These are phyloP conservation scores for Coleophoma eucalyptorum DNA, from an alignment of 2,329 filamentous ascomycete genomes.

Conservation along the genomic window DNA sequence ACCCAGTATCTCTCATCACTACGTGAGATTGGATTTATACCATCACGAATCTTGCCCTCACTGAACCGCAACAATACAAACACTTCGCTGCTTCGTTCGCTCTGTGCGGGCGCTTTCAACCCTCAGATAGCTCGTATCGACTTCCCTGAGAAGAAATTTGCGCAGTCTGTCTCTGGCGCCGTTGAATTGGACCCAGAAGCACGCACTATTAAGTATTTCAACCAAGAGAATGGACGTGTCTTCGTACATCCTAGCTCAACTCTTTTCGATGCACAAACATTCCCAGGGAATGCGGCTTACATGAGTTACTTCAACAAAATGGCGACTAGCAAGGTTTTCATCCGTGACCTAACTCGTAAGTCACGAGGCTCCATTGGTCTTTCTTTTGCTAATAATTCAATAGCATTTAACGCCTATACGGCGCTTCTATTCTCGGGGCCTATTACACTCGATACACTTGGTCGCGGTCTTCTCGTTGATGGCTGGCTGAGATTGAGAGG, in stretches of 20 bases:
- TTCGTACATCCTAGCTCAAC: conserved; percentile 91
- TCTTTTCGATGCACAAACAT: conserved; percentile 78
- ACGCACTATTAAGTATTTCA: conserved; percentile 87
- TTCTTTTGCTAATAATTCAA: background rate
- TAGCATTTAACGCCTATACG: conserved; percentile 84
- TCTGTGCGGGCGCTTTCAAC: conserved; percentile 45
- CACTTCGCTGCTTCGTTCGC: conserved; percentile 27
- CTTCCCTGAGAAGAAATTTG: conserved; percentile 95
- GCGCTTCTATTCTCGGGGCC: conserved; percentile 83
- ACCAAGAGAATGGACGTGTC: conserved; percentile 77
- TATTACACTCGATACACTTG: conserved; percentile 82
- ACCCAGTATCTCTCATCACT: conserved; percentile 83
- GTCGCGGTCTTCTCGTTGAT: conserved; percentile 83
- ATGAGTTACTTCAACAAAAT: conserved; percentile 91
- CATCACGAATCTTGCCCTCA: conserved; percentile 21
- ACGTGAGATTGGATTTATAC: conserved; percentile 78
- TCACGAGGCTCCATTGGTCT: conserved; percentile 19
- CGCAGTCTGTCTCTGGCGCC: conserved; percentile 78
- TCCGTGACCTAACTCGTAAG: conserved; percentile 84
- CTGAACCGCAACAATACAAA: conserved; percentile 46
- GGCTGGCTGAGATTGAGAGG: conserved; percentile 84
- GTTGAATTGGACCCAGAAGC: conserved; percentile 93
- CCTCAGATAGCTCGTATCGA: conserved; percentile 91
- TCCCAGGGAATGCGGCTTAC: conserved; percentile 71
- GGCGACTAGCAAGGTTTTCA: conserved; percentile 86